Base-by-base conservation (phyloP, 2,329 filamentous ascomycete genomes). In the Xylariales sp. region DNA sequence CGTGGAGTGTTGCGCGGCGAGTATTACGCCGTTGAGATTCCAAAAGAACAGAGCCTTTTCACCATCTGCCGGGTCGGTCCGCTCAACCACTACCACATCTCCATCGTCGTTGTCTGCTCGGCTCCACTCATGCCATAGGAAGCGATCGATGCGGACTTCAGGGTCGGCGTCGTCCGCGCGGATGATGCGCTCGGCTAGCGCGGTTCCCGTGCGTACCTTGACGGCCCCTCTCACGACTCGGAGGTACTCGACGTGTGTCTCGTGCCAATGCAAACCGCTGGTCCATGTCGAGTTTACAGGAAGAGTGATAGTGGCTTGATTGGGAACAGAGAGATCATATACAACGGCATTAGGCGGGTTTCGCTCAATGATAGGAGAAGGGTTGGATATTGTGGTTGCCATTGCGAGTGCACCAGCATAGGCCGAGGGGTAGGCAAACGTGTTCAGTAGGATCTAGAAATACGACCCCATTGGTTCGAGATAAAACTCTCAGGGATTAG, bases 271-370 rank as follows among this genome's bases (percentile, higher is more conserved):
- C 8, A 69, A 55, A 2, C 66, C 68, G 28, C 65, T 69, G 7
- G 65, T 63, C 70, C 71, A 75, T 4, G 53, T 55, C 1, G 70
- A 74, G 7, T 50, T 43, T 1, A 44, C 37, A 0, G 69, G 69
- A 0, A 74, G 57, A 1, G 60, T 62, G 36, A 73, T 69, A 5
- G 59, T 66, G 10, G 67, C 63, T 21, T 60, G 52, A 24, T 53
- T 52, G 2, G 50, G 45, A 5, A 42, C 39, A 1, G 65, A 61
- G 15, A 73, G 60, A 46, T 71, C 48, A 35, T 53, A 87, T 39
- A 82, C 81, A 1, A 68, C 87, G 40, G 76, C 75, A 17, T 82
- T 82, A 1, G 83, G 83, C 2, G 75, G n/a, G n/a, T n/a, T n/a
- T n/a, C n/a, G n/a, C n/a, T n/a, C n/a, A n/a, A n/a, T n/a, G n/a